Conservation (phyloP, 257 asterid genomes). For the Thymus quinquecostatus region DNA sequence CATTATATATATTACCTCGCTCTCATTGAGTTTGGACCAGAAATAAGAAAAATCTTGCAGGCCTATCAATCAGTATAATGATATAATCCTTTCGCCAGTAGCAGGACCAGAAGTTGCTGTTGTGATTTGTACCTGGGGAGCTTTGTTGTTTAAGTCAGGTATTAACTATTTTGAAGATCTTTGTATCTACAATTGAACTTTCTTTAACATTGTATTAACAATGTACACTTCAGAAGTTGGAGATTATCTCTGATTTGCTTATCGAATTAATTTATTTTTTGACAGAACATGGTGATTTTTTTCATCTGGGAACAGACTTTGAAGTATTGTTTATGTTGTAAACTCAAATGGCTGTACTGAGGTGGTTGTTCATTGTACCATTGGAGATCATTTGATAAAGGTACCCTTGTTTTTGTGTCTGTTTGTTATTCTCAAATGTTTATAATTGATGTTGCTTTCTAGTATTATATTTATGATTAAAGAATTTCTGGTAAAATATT, state of each 20-base stretch:
- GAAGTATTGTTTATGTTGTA: not conserved
- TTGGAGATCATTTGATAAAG: not conserved
- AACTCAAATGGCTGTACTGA: not conserved
- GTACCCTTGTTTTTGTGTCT: slow-evolving; percentile 1
- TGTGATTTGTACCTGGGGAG: not conserved
- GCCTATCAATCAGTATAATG: slow-evolving; percentile 4
- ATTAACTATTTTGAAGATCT: not conserved
- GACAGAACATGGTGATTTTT: not conserved
- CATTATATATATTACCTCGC: not conserved
- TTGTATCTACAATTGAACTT: not conserved
- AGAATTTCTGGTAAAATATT: not conserved
- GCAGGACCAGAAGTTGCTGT: not conserved
- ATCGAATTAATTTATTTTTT: not conserved
- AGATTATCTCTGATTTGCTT: not conserved
- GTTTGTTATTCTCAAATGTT: no score
- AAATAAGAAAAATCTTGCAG: not conserved
- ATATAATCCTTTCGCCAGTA: not conserved
- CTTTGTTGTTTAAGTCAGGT: not conserved
- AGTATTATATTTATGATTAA: not conserved
- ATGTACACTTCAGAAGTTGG: not conserved
- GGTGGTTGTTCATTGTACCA: not conserved
- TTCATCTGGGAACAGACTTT: not conserved
- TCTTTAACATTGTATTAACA: not conserved
- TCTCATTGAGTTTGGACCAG: not conserved
- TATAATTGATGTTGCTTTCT: not conserved